Base-by-base conservation (phyloP, 345 rosid species). In the Pugionium cornutum region DNA sequence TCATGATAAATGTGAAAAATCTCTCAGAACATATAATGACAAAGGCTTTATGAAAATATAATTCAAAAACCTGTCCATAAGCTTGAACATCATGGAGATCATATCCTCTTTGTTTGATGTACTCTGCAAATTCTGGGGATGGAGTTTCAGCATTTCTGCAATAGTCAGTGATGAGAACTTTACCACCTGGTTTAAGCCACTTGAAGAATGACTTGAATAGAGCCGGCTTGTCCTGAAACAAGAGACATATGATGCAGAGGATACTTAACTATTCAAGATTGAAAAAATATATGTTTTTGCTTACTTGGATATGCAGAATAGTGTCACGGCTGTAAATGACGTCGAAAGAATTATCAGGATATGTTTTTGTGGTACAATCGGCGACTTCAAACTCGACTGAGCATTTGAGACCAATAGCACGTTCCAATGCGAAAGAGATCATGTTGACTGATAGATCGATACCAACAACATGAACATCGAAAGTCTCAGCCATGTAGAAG, bases 141-240 rank as follows among this genome's bases (percentile, higher is more conserved):
- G 97, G 85, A 34, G 81, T 76, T 71, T 89, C 87, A 36, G 86
- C 76, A 30, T 73, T 79, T 69, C 53, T 87, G 81, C 99, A 88
- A 70, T 94, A 94, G 59, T 91, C 95, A 9, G 83, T 85, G 31
- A 91, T 88, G 10, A 94, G 99, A 76, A 94, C 87, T 80, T 68
- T 89, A 18, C 99, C 99, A 9, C 99, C 95, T 4, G 96, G 95
- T 78, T 89, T 91, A 83, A 91, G 74, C 96, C 99, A 95, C 79
- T 86, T 91, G 78, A 70, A 87, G 81, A 95, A 95, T 27, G 81
- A 77, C 66, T 72, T 84, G 69, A 95, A 95, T 3, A 94, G 57
- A 51, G 92, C 84, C 49, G 91, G 96, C 68, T 94, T 94, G 83
- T 94, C 99, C 99, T 88, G 81, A 25, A 37, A 6, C 1, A 53